phyloP scores from a whole-genome alignment of 176 grass and related monocot genomes.

The Olyra latifolia region DNA sequence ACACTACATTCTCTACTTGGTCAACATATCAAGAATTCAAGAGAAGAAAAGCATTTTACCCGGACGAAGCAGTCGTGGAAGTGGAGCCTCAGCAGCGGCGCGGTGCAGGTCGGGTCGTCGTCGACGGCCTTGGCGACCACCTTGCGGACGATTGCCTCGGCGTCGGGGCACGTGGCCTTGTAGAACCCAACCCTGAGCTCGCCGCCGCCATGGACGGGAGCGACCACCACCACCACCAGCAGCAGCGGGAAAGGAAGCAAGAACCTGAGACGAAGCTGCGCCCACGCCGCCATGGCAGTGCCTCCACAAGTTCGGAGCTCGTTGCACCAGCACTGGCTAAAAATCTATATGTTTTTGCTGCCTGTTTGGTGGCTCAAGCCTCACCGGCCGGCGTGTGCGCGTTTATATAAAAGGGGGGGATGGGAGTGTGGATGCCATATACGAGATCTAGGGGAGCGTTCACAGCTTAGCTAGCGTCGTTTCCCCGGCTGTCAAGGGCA shows the following conservation, averaged over 20 bases:
- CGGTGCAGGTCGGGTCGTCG: slow-evolving; percentile 42
- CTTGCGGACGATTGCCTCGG: slow-evolving; percentile 48
- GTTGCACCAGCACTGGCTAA: neutral
- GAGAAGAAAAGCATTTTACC: slow-evolving; percentile 23
- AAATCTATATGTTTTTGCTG: neutral
- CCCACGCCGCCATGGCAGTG: slow-evolving; percentile 9
- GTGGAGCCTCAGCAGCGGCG: slow-evolving; percentile 62
- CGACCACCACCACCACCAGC: neutral
- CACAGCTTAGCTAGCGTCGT: neutral
- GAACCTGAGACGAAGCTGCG: neutral
- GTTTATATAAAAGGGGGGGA: neutral
- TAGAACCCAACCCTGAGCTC: slow-evolving; percentile 55
- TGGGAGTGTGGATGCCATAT: slow-evolving; percentile 15
- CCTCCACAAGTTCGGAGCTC: neutral
- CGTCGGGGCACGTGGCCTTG: slow-evolving; percentile 44
- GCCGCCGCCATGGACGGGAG: slow-evolving; percentile 21
- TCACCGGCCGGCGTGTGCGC: slow-evolving; percentile 1
- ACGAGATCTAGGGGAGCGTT: slow-evolving; percentile 33
- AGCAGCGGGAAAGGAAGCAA: slow-evolving; percentile 9
- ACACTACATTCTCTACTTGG: neutral
- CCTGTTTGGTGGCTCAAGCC: slow-evolving; percentile 24
- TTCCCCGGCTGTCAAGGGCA: slow-evolving; percentile 27
- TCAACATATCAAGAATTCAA: neutral
- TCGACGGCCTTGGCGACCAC: slow-evolving; percentile 34
- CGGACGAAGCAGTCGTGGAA: slow-evolving; percentile 93